Evolutionary conservation across 2,329 filamentous ascomycete genomes (phyloP), one percentile per base, ranked within the genome.

Genomic region (Cercospora canescens): DNA sequence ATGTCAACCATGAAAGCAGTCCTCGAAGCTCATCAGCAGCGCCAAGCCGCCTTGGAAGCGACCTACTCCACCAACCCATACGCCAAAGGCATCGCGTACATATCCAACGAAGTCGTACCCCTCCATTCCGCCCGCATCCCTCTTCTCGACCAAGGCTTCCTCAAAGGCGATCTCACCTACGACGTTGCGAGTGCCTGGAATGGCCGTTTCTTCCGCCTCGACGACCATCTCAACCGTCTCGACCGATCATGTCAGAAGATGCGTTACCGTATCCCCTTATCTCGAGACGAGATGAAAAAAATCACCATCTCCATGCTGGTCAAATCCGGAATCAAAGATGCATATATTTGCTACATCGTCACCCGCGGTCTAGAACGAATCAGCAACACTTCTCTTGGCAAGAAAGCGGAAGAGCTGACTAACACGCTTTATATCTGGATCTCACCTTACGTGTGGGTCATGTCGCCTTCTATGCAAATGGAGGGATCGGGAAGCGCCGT

Each of bases 131-230:
- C 84, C 1, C 78, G 78, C n/a, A 83, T 85, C 18, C 84, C 84
- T 1, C 71, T 85, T 0, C 69, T 83, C 0, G 84, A 86, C 67
- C 80, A 86, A 73, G 84, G 84, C 18, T 86, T 86, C 71, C 72
- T 85, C 70, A 83, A 82, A 71, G 81, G 82, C 72, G 83, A 85
- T 54, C 70, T 85, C 1, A 85, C 84, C 1, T 85, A 85, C 71
- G 83, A 85, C 57, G 84, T 85, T 0, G 82, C 83, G 0, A 73
- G 82, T 0, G 81, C 85, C 28, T 85, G 84, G 84, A 81, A 85
- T 56, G 82, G 83, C 0, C 81, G 81, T 1, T 83, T 83, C 70
- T 85, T 85, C 75, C 83, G 83, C 0, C 79, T 85, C 0, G 81
- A 84, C 50, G 82, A 85, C 62, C 84, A 85, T 66, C 69, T 85